Evolutionary conservation across 345 rosid genomes (phyloP), one percentile per base, ranked within the genome.

Genomic region (Aethionema arabicum): DNA sequence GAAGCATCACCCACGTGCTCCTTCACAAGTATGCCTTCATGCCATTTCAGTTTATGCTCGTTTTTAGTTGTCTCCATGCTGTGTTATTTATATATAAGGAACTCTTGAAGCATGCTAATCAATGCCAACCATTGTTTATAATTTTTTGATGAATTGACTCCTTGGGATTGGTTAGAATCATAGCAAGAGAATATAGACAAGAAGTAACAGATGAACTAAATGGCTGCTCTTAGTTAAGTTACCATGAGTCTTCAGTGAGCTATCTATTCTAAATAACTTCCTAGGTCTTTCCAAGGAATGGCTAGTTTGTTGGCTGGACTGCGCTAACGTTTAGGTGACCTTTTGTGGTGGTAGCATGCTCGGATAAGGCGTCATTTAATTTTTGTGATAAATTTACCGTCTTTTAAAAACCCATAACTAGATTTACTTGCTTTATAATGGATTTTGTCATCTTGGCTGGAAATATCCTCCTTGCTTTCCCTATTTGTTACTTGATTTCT

Each of bases 21-120:
- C 92, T 59, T 90, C 97, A 14, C 96, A 84, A 87, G 99, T 39
- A 30, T 60, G 29, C 54, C 49, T 27, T 10, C 56, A 39, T 60
- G 47, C 30, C 36, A 21, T 30, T 35, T 63, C 58, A 16, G 43
- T 70, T n/a, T 30, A 45, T 46, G 14, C 36, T 45, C 50, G 31
- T 68, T 11, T 32, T 13, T 51, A 2, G 41, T 52, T 60, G 13
- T 21, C 33, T 21, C 27, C 5, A 40, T 68, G 11, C 14, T 29
- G 45, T 29, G 11, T 45, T 55, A 56, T 2, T 36, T 13, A 15
- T 45, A 40, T 8, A 40, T 6, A 3, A 40, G 10, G 44, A 40
- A 40, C n/a, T 6, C n/a, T 8, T 40, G 4, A 40, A 6, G 10
- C 1, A 12, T 40, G 4, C 44, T 40, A 6, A 40, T 12, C 40